Base-by-base conservation (phyloP, 2,329 filamentous ascomycete species). In the Talaromyces piceae region DNA sequence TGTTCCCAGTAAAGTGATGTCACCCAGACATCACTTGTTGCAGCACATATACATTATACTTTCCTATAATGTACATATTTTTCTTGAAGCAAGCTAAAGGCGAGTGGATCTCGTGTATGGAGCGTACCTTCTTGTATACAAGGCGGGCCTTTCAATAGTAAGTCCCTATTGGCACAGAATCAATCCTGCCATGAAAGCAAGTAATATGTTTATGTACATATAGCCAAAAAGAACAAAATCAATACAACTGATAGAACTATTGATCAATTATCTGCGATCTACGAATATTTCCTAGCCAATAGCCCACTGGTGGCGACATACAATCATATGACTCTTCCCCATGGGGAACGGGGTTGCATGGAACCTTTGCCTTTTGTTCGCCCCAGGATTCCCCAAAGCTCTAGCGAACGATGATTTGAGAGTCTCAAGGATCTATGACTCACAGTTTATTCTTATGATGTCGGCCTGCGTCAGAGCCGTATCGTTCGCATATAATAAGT, bases 271-370 rank as follows among this genome's bases (percentile, higher is more conserved):
- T n/a, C n/a, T n/a, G n/a, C n/a, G n/a, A n/a, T n/a, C n/a, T n/a
- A n/a, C n/a, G n/a, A n/a, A n/a, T n/a, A n/a, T n/a, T n/a, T n/a
- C 33, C 13, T 37, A 37, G 12, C 33, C 33, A 37, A 37, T 20
- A 37, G 16, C 33, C 16, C 6, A 37, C 16, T 9, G 49, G 28
- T 46, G 48, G 33, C 11, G 53, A 31, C 18, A 41, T 45, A 20
- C 31, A n/a, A 54, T 52, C 39, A 43, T 25, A 22, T 43, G 39
- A 43, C 39, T n/a, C 20, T n/a, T 25, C 23, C 23, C 39, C 39
- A 43, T 43, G 39, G 39, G 39, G 39, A 26, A 16, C 8, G 18
- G 2, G n/a, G n/a, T n/a, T 3, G 20, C 20, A 3, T 5, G 12
- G 25, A 11, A 5, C 25, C 20, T 23, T 23, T 25, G 20, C 13